A percentile compares a stretch with the other conserved stretches of the same genome.
Evolutionary conservation across 305 asterid species (phyloP).

Genomic region (Caryopteris hybrid): DNA sequence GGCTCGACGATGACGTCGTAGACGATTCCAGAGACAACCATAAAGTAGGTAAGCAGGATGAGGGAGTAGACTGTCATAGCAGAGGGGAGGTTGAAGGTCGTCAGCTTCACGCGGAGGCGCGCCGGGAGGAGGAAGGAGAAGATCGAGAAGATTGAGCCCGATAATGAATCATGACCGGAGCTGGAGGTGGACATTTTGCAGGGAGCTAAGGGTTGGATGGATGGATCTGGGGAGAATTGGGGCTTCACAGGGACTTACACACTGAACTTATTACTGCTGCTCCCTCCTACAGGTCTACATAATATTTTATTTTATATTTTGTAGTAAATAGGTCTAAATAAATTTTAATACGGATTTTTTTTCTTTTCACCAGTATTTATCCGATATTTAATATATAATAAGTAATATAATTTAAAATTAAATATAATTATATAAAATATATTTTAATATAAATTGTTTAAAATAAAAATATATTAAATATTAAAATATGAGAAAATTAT

Average conservation of each 20-base stretch:
- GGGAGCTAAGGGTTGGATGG: conserved; percentile 20
- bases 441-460: too few relatives aligned
- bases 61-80: conserved; percentile 84
- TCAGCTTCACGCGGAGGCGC: conserved; percentile 86
- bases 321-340: too few relatives aligned
- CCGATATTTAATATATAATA: too few relatives aligned
- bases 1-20: conserved; percentile 90
- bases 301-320: too few relatives aligned
- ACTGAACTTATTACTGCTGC: background rate
- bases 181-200: conserved; percentile 29
- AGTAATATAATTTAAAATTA: too few relatives aligned
- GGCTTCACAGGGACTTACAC: background rate
- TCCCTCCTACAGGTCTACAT: background rate
- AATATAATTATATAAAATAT: too few relatives aligned
- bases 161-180: conserved; percentile 28
- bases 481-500: too few relatives aligned
- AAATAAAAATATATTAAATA: too few relatives aligned
- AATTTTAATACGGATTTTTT: too few relatives aligned
- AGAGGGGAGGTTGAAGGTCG: conserved; percentile 67
- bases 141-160: conserved; percentile 38
- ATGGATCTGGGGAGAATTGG: conserved; percentile 16
- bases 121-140: conserved; percentile 85
- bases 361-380: too few relatives aligned
- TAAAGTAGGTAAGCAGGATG: conserved; percentile 83
- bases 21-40: conserved; percentile 90